A percentile compares a stretch with the other conserved stretches of the same genome.
phyloP scores from a whole-genome alignment of 148 eudicot genomes.

The Camellia sinensis region DNA sequence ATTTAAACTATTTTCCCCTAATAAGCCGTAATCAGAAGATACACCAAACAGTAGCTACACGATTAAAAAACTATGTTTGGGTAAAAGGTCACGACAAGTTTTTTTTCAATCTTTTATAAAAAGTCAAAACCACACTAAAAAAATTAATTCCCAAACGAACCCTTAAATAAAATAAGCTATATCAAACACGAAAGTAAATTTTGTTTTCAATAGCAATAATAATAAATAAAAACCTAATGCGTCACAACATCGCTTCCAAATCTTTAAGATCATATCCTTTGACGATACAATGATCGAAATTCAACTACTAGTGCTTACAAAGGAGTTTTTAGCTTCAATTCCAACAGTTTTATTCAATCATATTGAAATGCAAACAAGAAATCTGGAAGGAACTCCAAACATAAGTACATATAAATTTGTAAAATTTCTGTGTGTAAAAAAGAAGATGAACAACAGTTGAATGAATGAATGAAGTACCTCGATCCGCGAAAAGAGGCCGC shows the following conservation, averaged over 20 bases:
- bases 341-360: not conserved
- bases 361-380: not conserved
- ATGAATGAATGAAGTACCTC: constrained; percentile 41
- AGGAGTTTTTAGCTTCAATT: not conserved
- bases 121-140: too few relatives aligned
- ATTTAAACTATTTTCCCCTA: too few relatives aligned
- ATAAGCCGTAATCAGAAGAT: too few relatives aligned
- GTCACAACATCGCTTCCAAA: not conserved
- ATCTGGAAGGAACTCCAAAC: not conserved
- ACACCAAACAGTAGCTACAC: too few relatives aligned
- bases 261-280: constrained; percentile 1
- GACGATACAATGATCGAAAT: not conserved
- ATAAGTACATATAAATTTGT: not conserved
- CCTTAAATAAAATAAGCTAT: too few relatives aligned
- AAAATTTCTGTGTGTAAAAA: not conserved
- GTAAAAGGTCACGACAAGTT: too few relatives aligned
- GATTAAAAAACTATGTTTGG: too few relatives aligned
- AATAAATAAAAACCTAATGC: not conserved
- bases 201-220: not conserved
- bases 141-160: too few relatives aligned
- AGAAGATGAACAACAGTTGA: not conserved
- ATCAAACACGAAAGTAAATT: not conserved
- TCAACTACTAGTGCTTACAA: not conserved
- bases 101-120: too few relatives aligned
- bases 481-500: constrained; percentile 81